Percentiles rank a stretch among this genome's conserved stretches.
phyloP scores from a whole-genome alignment of 1,284 basidiomycete species.

The Ustilago xerochloae region DNA sequence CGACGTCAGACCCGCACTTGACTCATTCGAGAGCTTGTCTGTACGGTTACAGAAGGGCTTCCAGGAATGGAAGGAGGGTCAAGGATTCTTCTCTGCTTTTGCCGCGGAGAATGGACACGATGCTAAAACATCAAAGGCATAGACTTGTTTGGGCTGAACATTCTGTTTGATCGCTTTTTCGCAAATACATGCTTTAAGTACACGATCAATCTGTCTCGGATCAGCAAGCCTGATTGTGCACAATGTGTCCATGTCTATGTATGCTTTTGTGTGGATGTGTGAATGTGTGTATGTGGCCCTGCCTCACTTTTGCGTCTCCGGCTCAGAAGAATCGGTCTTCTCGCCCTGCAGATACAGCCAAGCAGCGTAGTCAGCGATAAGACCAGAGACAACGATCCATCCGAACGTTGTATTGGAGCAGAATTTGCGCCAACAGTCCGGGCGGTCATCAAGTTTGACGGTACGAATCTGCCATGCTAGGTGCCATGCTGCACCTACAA shows the following conservation, averaged over 20 bases:
- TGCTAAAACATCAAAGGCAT: conserved; percentile 4
- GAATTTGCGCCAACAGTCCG: conserved; percentile 94
- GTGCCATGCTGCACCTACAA: conserved; percentile 80
- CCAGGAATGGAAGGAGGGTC: conserved; percentile 58
- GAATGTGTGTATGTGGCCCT: neutral
- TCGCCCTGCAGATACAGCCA: conserved; percentile 35
- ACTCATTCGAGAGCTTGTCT: conserved; percentile 50
- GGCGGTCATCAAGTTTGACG: conserved; percentile 77
- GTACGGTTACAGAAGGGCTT: conserved; percentile 50
- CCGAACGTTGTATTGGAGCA: conserved; percentile 88
- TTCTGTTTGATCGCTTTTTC: neutral
- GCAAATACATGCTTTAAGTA: neutral
- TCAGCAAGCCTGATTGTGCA: neutral
- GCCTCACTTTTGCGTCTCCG: neutral
- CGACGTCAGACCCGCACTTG: conserved; percentile 62
- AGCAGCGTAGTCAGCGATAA: conserved; percentile 78
- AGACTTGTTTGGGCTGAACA: neutral
- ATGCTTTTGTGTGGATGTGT: conserved; percentile 4
- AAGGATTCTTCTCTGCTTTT: conserved; percentile 43
- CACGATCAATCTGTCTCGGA: neutral
- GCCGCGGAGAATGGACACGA: conserved; percentile 19
- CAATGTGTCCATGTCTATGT: neutral
- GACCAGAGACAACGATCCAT: conserved; percentile 86
- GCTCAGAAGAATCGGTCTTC: neutral
- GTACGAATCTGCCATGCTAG: conserved; percentile 81